These are phyloP conservation scores for Metahyphopichia silvanorum DNA, from an alignment of 805 yeast genomes.

Conservation along the genomic window DNA sequence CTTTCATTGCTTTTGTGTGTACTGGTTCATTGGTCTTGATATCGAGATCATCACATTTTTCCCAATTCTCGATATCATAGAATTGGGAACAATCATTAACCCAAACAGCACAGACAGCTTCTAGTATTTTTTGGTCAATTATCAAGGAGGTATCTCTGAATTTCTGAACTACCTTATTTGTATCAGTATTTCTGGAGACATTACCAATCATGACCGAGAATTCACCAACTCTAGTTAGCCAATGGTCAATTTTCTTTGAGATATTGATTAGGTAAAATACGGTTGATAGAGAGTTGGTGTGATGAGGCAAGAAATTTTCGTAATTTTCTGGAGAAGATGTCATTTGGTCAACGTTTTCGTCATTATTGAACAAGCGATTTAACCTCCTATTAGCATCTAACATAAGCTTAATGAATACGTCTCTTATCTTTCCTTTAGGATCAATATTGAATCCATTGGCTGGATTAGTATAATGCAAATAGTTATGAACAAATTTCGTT, in stretches of 20 bases:
- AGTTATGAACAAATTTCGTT: constrained; percentile 34
- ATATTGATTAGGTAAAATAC: constrained; percentile 31
- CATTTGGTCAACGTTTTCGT: constrained; percentile 24
- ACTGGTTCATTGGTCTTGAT: constrained; percentile 12
- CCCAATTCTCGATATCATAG: constrained; percentile 43
- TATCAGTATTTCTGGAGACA: constrained; percentile 25
- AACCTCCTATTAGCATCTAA: constrained; percentile 23
- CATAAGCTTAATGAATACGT: constrained; percentile 21
- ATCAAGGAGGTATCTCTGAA: constrained; percentile 28
- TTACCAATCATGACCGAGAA: constrained; percentile 32
- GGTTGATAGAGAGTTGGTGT: constrained; percentile 39
- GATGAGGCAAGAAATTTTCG: constrained; percentile 33
- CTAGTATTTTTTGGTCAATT: constrained; percentile 37
- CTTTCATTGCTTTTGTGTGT: constrained; percentile 32
- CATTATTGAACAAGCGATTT: constrained; percentile 26
- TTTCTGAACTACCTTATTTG: constrained; percentile 33
- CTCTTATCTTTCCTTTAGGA: constrained; percentile 23
- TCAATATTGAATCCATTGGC: constrained; percentile 24
- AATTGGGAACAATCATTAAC: constrained; percentile 44
- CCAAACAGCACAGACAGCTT: constrained; percentile 42
- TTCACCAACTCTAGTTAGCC: constrained; percentile 30
- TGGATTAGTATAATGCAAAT: constrained; percentile 27
- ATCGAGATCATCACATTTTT: constrained; percentile 14
- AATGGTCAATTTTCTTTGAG: constrained; percentile 20
- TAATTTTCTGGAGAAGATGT: constrained; percentile 35